Evolutionary conservation across 495 filamentous ascomycete genomes (phyloP).

Genomic region (Penicillium flavigenum): DNA sequence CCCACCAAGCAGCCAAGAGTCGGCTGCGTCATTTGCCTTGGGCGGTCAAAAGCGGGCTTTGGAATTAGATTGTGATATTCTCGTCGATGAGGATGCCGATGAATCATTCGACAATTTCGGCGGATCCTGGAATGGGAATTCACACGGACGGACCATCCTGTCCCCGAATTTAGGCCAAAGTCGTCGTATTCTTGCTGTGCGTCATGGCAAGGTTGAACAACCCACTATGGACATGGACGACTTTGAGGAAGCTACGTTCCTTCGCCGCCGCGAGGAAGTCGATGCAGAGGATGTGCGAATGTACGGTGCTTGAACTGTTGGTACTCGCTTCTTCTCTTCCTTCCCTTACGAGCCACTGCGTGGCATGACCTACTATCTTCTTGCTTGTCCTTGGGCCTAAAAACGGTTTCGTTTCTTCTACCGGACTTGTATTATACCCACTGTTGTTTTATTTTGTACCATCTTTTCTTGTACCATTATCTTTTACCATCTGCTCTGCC

Average conservation of each 20-base stretch:
- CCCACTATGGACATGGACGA: conserved; percentile 39
- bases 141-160: conserved; percentile 33
- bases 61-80: conserved; percentile 50
- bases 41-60: conserved; percentile 27
- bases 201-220: conserved; percentile 9
- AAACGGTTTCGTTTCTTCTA: not conserved
- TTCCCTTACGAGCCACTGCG: conserved; percentile 7
- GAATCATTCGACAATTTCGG: conserved; percentile 2
- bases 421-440: conserved; percentile 18
- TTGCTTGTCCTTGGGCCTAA: conserved; percentile 5
- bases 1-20: conserved; percentile 49
- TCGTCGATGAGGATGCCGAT: conserved; percentile 37
- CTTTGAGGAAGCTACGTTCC: conserved; percentile 47
- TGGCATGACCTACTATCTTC: conserved; percentile 7
- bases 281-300: conserved; percentile 37
- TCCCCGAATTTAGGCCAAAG: conserved; percentile 35
- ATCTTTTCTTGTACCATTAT: conserved; percentile 16
- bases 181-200: conserved; percentile 29
- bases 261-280: conserved; percentile 45
- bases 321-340: not conserved
- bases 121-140: not conserved
- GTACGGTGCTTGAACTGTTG: conserved; percentile 24
- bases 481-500: not conserved
- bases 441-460: conserved; percentile 9
- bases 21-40: conserved; percentile 14